These are phyloP conservation scores for Pleurotus giganteus DNA, from an alignment of 768 basidiomycete species.

Conservation along the genomic window DNA sequence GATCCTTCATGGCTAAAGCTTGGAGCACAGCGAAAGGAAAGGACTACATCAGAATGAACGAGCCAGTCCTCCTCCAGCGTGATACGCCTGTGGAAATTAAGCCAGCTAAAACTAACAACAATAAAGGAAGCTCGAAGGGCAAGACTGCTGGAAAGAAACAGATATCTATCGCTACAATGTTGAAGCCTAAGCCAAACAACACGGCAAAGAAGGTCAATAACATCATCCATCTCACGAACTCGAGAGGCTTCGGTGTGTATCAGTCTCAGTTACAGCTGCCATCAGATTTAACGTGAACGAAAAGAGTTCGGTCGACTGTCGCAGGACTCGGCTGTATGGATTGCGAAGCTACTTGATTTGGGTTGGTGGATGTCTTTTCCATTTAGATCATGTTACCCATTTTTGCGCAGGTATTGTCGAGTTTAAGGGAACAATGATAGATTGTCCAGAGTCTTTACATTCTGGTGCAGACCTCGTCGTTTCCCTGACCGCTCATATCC, in stretches of 20 bases:
- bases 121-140: conserved; percentile 19
- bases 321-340: conserved; percentile 68
- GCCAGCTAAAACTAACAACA: neutral
- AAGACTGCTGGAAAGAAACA: conserved; percentile 45
- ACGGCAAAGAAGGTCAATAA: conserved; percentile 55
- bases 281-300: too few species aligned
- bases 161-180: conserved; percentile 61
- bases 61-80: conserved; percentile 56
- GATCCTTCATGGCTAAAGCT: conserved; percentile 70
- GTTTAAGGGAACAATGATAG: conserved; percentile 66
- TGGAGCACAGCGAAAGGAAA: conserved; percentile 78
- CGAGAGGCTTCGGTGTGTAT: conserved; percentile 58
- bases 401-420: conserved; percentile 53
- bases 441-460: conserved; percentile 68
- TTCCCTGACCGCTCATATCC: conserved; percentile 70
- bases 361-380: conserved; percentile 35
- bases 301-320: conserved; percentile 79
- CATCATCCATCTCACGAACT: conserved; percentile 67
- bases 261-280: neutral
- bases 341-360: conserved; percentile 70
- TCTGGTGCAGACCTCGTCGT: conserved; percentile 80
- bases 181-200: conserved; percentile 54
- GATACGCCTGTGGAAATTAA: conserved; percentile 30
- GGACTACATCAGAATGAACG: conserved; percentile 65
- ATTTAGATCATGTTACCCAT: conserved; percentile 5